A percentile compares a stretch with the other conserved stretches of the same genome.
phyloP scores from a whole-genome alignment of 106 monocot species.

The Iris macrosiphon region DNA sequence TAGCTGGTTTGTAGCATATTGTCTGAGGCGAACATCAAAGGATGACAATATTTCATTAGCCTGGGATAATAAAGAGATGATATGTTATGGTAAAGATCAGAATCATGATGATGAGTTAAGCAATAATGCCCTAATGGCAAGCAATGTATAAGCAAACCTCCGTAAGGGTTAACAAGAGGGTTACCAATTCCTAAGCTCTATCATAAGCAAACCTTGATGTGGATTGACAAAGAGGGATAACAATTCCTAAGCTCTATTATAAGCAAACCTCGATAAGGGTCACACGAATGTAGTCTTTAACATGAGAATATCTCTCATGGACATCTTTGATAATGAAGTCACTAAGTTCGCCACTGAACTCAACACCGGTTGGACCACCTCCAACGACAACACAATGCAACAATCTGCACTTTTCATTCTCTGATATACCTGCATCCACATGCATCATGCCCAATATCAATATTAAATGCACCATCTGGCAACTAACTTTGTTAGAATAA shows the following conservation, averaged over 20 bases:
- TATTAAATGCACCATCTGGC: no score
- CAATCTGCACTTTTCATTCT: constrained; percentile 72
- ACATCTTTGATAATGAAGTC: constrained; percentile 96
- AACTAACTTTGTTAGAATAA: no score
- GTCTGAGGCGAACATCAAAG: constrained; percentile 86
- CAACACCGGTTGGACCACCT: constrained; percentile 95
- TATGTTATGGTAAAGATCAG: neutral
- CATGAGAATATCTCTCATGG: constrained; percentile 80
- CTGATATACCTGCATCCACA: constrained; percentile 51
- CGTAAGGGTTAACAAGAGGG: neutral
- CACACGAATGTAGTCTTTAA: constrained; percentile 87
- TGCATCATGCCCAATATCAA: neutral
- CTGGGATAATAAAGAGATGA: constrained; percentile 25
- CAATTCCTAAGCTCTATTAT: neutral
- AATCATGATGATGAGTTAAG: neutral
- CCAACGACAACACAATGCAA: constrained; percentile 96
- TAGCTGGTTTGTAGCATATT: constrained; percentile 82
- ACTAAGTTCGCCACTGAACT: constrained; percentile 98
- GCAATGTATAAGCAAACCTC: constrained; percentile 2
- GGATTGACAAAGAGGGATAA: no score
- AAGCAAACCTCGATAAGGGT: constrained; percentile 85
- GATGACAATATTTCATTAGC: constrained; percentile 98
- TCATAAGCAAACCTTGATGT: constrained; percentile 63
- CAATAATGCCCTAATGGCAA: neutral
- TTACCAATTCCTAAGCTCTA: neutral